Base-by-base conservation (phyloP, 1,139 yeast species). In the Spencermartinsiella ligniputridi region DNA sequence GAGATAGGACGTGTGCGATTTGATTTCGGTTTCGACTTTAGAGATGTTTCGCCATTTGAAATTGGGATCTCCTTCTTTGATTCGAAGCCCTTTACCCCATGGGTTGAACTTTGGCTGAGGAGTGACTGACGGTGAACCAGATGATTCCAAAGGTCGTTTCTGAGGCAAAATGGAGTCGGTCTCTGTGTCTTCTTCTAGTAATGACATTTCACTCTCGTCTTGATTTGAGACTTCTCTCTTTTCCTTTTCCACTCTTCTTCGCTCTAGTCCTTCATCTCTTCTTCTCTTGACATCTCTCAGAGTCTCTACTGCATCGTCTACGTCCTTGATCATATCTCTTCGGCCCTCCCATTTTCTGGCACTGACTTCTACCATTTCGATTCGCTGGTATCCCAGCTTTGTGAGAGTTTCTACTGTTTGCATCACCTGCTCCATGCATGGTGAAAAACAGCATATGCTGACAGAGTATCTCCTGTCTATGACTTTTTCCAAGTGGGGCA, bases 381-480 rank as follows among this genome's bases (percentile, higher is more conserved):
- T 81, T 34, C 79, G 76, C n/a, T 77, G 75, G 96, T 97, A 94
- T 1, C 95, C 96, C 41, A 80, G 67, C 29, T 71, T 75, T 53
- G 83, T 81, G 48, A 94, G 70, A 0, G 85, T 83, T 53, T 77
- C 82, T 11, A 92, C 80, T 0, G 97, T 85, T 57, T 85, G 81
- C 47, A 83, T 83, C 2, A 94, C 98, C 68, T 94, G 99, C 66
- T 94, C 99, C 44, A 94, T 87, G 66, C 99, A 94, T 8, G 99
- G 99, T 29, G 96, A 86, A 62, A 92, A 92, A 64, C 97, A 92
- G 66, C 98, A 92, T 42, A 92, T 75, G 2, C 84, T 81, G 11
- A 80, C 83, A 36, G 74, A 69, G 47, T 73, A 70, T 19, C 68
- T 68, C 6, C 66, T 63, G n/a, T 84, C 68, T 16, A 87, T 73